Conservation (phyloP, 441 rosid species). For the Geranium incanum region DNA sequence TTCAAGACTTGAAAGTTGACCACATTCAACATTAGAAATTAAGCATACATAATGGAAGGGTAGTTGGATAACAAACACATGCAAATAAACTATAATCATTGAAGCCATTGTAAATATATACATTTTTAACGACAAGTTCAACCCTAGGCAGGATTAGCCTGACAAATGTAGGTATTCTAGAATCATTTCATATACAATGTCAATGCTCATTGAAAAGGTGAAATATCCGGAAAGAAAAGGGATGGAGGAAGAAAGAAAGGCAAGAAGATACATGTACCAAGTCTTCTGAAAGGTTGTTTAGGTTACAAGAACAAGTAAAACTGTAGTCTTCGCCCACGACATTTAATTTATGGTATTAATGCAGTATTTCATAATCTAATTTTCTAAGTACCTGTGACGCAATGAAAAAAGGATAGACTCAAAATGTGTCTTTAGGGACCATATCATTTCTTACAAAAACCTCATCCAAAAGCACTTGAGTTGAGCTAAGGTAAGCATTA, state of each 20-base stretch:
- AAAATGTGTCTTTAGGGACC: neutral
- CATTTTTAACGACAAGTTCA: neutral
- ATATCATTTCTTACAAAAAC: neutral
- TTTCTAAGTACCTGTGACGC: neutral
- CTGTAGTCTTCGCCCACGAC: neutral
- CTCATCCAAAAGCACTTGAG: constrained; percentile 3
- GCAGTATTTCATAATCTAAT: neutral
- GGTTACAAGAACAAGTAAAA: neutral
- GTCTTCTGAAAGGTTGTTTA: neutral
- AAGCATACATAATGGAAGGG: neutral
- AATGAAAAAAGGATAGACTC: neutral
- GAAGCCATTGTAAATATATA: neutral
- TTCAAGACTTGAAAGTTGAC: neutral
- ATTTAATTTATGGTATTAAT: neutral
- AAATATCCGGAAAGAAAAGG: neutral
- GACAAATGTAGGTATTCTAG: neutral
- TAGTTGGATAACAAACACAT: neutral
- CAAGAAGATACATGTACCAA: neutral
- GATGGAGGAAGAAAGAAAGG: neutral
- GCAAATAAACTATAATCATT: neutral
- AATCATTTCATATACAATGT: neutral
- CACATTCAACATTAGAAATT: neutral
- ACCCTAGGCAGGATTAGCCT: neutral
- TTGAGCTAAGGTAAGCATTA: neutral
- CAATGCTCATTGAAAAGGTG: neutral